phyloP scores from a whole-genome alignment of 345 rosid species.

The Citrus cavaleriei region DNA sequence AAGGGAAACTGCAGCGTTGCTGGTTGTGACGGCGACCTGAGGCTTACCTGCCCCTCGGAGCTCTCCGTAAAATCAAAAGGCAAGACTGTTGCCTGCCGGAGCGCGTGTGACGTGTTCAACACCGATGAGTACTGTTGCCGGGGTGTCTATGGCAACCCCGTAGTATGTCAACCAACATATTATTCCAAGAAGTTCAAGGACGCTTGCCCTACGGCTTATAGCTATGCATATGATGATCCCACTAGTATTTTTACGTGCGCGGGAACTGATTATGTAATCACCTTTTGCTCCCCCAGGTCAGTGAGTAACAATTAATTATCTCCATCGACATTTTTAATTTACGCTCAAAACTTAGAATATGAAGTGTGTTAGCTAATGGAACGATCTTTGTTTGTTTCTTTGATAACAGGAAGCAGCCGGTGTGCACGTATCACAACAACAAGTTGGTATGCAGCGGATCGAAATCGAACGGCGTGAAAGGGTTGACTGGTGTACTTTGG shows the following conservation, averaged over 20 bases:
- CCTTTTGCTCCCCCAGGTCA: slow-evolving; percentile 71
- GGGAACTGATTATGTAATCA: slow-evolving; percentile 61
- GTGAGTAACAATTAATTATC: neutral
- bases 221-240: slow-evolving; percentile 91
- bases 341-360: neutral
- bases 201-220: slow-evolving; percentile 80
- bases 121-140: slow-evolving; percentile 87
- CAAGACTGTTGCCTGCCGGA: slow-evolving; percentile 61
- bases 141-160: slow-evolving; percentile 57
- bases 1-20: slow-evolving; percentile 60
- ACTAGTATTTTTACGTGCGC: slow-evolving; percentile 71
- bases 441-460: slow-evolving; percentile 62
- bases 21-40: slow-evolving; percentile 63
- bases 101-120: slow-evolving; percentile 88
- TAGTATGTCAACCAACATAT: slow-evolving; percentile 56
- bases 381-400: neutral
- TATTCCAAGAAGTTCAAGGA: slow-evolving; percentile 77
- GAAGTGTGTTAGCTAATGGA: neutral
- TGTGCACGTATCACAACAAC: slow-evolving; percentile 69
- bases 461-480: slow-evolving; percentile 27
- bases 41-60: slow-evolving; percentile 55
- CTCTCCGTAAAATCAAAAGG: slow-evolving; percentile 55
- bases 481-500: slow-evolving; percentile 36
- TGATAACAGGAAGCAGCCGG: slow-evolving; percentile 44
- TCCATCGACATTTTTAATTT: neutral